Base-by-base conservation (phyloP, 306 rosid genomes). In the Dalbergia cultrata region DNA sequence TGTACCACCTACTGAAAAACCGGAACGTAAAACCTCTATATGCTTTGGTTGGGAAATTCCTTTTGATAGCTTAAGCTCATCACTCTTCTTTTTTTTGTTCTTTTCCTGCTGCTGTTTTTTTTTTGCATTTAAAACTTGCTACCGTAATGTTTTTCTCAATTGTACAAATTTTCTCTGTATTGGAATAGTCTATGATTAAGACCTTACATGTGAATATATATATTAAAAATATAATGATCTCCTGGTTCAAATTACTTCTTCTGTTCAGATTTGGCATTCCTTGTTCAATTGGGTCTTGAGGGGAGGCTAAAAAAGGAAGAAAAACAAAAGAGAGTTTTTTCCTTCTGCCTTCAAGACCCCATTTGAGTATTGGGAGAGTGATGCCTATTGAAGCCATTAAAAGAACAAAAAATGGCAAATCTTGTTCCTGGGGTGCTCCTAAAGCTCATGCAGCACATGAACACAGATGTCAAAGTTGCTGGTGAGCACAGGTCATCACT, bases 351-450 rank as follows among this genome's bases (percentile, higher is more conserved):
- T 64, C 3, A 17, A 16, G 37, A 39, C 69, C 76, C 64, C 83
- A 63, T 80, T 75, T 66, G 86, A 70, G 78, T 65, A 81, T 77
- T 54, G 17, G 50, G 44, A 79, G 57, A 85, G 90, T 85, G 81
- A 92, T 90, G 95, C 95, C 78, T 82, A 63, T 86, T 91, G 92
- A 75, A 85, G 80, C 83, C 78, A n/a, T 79, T 74, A 53, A 79
- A 57, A 65, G 73, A 93, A 72, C 74, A 77, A 72, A 70, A 84
- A 83, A 96, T 96, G 99, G 97, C 99, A 70, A 96, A 88, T 90
- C 98, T 96, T n/a, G 94, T 96, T 44, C 97, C 98, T n/a, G 99
- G 98, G 21, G 98, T 96, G 18, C 98, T 96, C 71, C 90, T 93
- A 31, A 93, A 92, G 81, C 92, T 96, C 10, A 82, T 96, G 61